Percentiles rank a stretch among this genome's conserved stretches.
Evolutionary conservation across 2,329 filamentous ascomycete genomes (phyloP).

Genomic region (Aspergillus ochraceus): DNA sequence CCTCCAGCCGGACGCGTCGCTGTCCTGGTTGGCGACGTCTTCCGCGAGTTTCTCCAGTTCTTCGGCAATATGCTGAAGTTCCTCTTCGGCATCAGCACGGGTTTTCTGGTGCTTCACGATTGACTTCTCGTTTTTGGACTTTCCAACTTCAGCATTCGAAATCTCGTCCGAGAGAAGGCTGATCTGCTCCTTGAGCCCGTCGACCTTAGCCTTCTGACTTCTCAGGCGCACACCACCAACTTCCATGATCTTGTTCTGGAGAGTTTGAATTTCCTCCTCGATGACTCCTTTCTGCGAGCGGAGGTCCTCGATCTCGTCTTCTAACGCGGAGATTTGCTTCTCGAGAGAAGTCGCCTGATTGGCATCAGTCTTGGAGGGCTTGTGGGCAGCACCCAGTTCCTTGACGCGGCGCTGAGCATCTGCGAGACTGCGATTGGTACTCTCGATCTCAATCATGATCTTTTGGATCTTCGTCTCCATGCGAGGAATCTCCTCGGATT

Average conservation of each 20-base stretch:
- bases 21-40: constrained; percentile 75
- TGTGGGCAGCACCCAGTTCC: constrained; percentile 78
- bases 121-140: constrained; percentile 92
- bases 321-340: constrained; percentile 72
- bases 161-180: constrained; percentile 75
- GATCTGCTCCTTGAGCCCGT: constrained; percentile 84
- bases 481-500: constrained; percentile 76
- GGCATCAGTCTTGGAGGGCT: constrained; percentile 78
- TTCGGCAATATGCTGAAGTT: constrained; percentile 68
- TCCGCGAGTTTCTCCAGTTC: constrained; percentile 78
- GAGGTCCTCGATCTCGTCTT: constrained; percentile 76
- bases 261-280: constrained; percentile 85
- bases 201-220: constrained; percentile 85
- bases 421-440: constrained; percentile 76
- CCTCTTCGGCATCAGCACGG: constrained; percentile 72
- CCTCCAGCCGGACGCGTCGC: constrained; percentile 71
- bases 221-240: constrained; percentile 91
- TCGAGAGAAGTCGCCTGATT: constrained; percentile 69
- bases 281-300: constrained; percentile 83
- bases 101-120: constrained; percentile 84
- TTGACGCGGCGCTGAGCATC: constrained; percentile 83
- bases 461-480: constrained; percentile 92
- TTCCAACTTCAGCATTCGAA: constrained; percentile 81
- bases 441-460: constrained; percentile 82
- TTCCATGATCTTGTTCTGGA: constrained; percentile 98